A percentile compares a stretch with the other conserved stretches of the same genome.
These are phyloP conservation scores for Ganoderma lingzhi DNA, from an alignment of 1,284 basidiomycete species.

Conservation along the genomic window DNA sequence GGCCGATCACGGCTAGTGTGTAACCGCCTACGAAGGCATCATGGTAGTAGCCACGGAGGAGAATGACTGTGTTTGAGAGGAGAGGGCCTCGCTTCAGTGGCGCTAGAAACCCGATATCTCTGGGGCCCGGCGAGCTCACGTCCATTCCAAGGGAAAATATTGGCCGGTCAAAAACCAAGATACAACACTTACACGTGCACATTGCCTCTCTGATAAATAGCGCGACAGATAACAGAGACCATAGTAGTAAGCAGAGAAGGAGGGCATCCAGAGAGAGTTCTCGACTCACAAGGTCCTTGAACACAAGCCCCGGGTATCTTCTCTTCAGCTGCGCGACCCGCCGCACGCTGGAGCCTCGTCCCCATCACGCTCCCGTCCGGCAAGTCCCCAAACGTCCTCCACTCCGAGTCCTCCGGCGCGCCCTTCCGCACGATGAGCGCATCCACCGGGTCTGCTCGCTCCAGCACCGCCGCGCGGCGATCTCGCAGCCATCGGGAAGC, in stretches of 20 bases:
- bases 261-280: slow-evolving; percentile 8
- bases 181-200: slow-evolving; percentile 1
- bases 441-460: slow-evolving; percentile 92
- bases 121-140: too few relatives aligned
- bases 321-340: slow-evolving; percentile 88
- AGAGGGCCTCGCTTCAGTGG: too few relatives aligned
- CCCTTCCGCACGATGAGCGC: slow-evolving; percentile 89
- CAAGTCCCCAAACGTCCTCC: slow-evolving; percentile 84
- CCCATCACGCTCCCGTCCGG: slow-evolving; percentile 92
- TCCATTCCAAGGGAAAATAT: too few relatives aligned
- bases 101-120: too few relatives aligned
- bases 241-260: neutral
- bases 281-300: slow-evolving; percentile 87
- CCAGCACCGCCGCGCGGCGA: too few relatives aligned
- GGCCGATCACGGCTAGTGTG: too few relatives aligned
- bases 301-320: slow-evolving; percentile 79
- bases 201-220: neutral
- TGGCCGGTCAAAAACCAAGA: too few relatives aligned
- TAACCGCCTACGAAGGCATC: too few relatives aligned
- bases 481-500: slow-evolving; percentile 85
- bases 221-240: neutral
- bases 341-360: slow-evolving; percentile 86
- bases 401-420: slow-evolving; percentile 49
- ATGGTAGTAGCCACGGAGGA: too few relatives aligned
- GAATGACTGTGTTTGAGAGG: too few relatives aligned